Conservation (phyloP, 306 rosid species). For the Abrus precatorius region DNA sequence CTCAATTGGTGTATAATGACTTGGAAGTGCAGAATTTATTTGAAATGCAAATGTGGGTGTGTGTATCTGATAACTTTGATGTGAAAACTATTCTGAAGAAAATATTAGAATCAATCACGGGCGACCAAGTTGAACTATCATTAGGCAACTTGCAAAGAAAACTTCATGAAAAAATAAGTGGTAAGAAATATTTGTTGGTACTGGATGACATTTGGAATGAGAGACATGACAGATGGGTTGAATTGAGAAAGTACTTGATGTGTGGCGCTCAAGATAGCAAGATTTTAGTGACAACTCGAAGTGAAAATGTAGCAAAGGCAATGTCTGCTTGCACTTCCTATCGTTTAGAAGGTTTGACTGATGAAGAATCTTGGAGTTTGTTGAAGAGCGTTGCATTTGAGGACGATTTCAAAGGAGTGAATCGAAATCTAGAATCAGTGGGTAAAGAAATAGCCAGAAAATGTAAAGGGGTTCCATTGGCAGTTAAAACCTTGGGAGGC, state of each 20-base stretch:
- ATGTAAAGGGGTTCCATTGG: not conserved
- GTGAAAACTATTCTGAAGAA: not conserved
- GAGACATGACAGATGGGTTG: not conserved
- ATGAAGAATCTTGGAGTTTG: not conserved
- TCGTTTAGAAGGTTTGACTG: not conserved
- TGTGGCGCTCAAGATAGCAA: conserved; percentile 10
- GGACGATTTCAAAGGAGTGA: not conserved
- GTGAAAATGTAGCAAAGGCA: conserved; percentile 4
- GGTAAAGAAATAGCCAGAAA: not conserved
- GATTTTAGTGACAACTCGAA: conserved; percentile 26
- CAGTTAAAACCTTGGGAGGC: not conserved
- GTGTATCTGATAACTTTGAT: not conserved
- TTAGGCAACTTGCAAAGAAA: no score
- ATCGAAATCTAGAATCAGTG: not conserved
- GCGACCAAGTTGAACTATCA: no score
- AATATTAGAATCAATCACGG: not conserved
- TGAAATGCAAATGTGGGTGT: not conserved
- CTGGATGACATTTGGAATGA: no score
- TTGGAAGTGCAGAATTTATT: not conserved
- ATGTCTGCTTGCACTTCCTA: not conserved
- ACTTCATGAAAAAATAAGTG: no score
- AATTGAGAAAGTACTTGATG: conserved; percentile 6
- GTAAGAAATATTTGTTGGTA: no score
- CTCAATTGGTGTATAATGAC: conserved; percentile 31
- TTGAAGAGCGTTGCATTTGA: not conserved